Conservation (phyloP, 495 filamentous ascomycete genomes). For the Evernia prunastri region DNA sequence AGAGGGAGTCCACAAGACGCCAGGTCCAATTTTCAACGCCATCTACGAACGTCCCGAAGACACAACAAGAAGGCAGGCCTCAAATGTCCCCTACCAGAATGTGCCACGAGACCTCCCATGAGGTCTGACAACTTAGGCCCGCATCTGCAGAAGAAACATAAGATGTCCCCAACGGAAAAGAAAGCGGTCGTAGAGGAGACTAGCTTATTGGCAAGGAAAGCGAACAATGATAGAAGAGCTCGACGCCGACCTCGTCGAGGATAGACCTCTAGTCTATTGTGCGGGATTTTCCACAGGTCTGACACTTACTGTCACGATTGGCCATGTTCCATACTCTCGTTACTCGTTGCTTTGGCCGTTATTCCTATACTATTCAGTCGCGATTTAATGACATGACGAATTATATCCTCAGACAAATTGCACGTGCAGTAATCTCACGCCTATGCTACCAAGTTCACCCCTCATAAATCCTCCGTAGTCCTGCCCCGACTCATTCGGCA, state of each 20-base stretch:
- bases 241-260: background rate
- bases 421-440: background rate
- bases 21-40: constrained; percentile 1
- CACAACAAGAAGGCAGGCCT: constrained; percentile 2
- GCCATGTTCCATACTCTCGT: background rate
- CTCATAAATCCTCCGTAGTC: too few species aligned
- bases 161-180: background rate
- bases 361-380: background rate
- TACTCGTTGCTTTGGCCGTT: background rate
- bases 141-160: constrained; percentile 4
- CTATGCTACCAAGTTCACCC: background rate
- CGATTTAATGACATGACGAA: background rate
- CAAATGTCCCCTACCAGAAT: constrained; percentile 7
- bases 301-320: background rate
- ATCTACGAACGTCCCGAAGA: background rate
- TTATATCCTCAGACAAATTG: background rate
- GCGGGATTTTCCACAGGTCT: background rate
- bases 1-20: constrained; percentile 7
- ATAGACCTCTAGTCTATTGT: background rate
- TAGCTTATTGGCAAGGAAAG: background rate
- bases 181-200: background rate
- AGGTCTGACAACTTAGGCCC: constrained; percentile 5
- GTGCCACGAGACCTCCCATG: background rate
- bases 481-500: background rate
- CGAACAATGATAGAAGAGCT: background rate